Evolutionary conservation across 495 filamentous ascomycete genomes (phyloP).

Genomic region (Neohortaea acidophila): DNA sequence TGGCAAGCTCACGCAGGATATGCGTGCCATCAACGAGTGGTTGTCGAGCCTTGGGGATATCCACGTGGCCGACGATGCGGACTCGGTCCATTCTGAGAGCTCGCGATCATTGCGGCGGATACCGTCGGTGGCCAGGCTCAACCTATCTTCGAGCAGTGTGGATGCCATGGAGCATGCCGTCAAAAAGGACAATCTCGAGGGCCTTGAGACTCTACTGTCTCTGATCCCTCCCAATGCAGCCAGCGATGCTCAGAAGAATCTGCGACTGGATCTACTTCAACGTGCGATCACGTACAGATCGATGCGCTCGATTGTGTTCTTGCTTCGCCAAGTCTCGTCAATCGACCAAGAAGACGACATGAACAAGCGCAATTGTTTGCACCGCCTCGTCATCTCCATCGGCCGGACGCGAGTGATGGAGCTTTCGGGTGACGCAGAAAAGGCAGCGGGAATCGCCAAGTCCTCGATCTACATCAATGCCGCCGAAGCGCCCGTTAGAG

Average conservation of each 20-base stretch:
- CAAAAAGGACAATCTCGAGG: slow-evolving; percentile 51
- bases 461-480: slow-evolving; percentile 59
- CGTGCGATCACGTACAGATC: slow-evolving; percentile 61
- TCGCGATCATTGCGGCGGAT: slow-evolving; percentile 54
- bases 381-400: slow-evolving; percentile 79
- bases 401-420: slow-evolving; percentile 57
- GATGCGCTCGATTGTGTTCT: slow-evolving; percentile 47
- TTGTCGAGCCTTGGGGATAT: slow-evolving; percentile 63
- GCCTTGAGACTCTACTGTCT: slow-evolving; percentile 42
- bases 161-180: slow-evolving; percentile 66
- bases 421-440: slow-evolving; percentile 15
- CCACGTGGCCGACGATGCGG: slow-evolving; percentile 52
- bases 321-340: slow-evolving; percentile 49
- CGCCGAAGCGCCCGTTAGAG: slow-evolving; percentile 48
- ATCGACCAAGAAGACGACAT: slow-evolving; percentile 82
- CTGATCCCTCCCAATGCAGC: neutral
- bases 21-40: slow-evolving; percentile 79
- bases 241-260: slow-evolving; percentile 39
- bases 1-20: slow-evolving; percentile 42
- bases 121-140: slow-evolving; percentile 54
- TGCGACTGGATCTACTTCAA: slow-evolving; percentile 69
- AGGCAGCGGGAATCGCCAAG: neutral
- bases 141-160: slow-evolving; percentile 46
- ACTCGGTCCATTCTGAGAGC: slow-evolving; percentile 45
- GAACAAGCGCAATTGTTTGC: slow-evolving; percentile 83